A percentile compares a stretch with the other conserved stretches of the same genome.
Conservation (phyloP, 441 rosid species). For the Cnidoscolus chayamansa region DNA sequence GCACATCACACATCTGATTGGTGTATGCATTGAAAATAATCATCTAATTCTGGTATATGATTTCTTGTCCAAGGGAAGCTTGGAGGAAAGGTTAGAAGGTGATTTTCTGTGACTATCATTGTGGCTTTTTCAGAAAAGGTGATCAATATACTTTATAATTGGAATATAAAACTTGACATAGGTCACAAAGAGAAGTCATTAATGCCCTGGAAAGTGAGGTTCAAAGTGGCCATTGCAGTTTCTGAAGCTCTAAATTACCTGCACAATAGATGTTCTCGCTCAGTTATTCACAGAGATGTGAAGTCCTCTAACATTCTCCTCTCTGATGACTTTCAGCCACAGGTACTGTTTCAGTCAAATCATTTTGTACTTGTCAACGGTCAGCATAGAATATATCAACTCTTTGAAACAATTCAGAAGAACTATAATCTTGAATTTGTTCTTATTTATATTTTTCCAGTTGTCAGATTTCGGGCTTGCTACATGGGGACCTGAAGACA, state of each 20-base stretch:
- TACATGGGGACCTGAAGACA: constrained; percentile 55
- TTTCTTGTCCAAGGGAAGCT: constrained; percentile 61
- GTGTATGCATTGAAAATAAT: constrained; percentile 48
- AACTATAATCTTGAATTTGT: neutral
- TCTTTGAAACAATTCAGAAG: neutral
- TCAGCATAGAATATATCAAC: neutral
- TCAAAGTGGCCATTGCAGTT: constrained; percentile 50
- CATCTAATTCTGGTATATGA: constrained; percentile 62
- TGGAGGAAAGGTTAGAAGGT: constrained; percentile 66
- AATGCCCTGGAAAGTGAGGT: constrained; percentile 63
- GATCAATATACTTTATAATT: neutral
- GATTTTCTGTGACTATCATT: constrained; percentile 7
- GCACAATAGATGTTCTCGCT: constrained; percentile 49
- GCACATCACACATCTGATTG: constrained; percentile 53
- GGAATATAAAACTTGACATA: constrained; percentile 24
- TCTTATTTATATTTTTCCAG: constrained; percentile 26
- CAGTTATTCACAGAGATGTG: constrained; percentile 80
- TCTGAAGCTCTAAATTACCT: constrained; percentile 73
- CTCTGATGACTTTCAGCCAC: constrained; percentile 59
- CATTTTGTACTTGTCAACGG: neutral
- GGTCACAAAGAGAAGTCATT: constrained; percentile 25
- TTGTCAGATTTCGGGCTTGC: constrained; percentile 88
- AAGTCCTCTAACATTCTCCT: constrained; percentile 85
- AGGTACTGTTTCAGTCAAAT: constrained; percentile 38
- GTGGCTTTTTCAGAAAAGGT: neutral